These are phyloP conservation scores for Leccinum laetum DNA, from an alignment of 1,284 basidiomycete species.

Conservation along the genomic window DNA sequence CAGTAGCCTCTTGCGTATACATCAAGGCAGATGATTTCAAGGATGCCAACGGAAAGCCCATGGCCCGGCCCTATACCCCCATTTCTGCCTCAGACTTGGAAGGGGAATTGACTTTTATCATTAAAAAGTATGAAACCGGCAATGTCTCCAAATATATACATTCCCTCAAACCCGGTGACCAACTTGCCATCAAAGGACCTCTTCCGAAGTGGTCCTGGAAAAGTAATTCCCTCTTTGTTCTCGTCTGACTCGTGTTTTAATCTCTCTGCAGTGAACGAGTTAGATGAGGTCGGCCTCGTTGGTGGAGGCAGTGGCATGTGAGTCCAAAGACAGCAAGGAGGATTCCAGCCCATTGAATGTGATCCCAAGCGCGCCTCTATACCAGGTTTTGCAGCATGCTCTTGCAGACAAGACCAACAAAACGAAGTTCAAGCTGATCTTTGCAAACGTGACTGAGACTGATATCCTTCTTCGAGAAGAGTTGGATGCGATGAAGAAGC, in stretches of 20 bases:
- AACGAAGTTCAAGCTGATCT: constrained; percentile 94
- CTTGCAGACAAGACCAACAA: constrained; percentile 78
- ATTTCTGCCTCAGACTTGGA: constrained; percentile 71
- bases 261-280: constrained; percentile 68
- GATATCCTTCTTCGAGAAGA: constrained; percentile 90
- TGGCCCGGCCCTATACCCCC: constrained; percentile 89
- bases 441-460: constrained; percentile 86
- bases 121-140: constrained; percentile 87
- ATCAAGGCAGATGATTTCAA: constrained; percentile 62
- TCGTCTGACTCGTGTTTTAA: not conserved
- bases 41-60: constrained; percentile 86
- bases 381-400: constrained; percentile 76
- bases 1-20: constrained; percentile 71
- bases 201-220: constrained; percentile 84
- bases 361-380: constrained; percentile 62
- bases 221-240: constrained; percentile 38
- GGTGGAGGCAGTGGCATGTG: constrained; percentile 90
- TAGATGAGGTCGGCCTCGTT: constrained; percentile 86
- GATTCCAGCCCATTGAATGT: constrained; percentile 16
- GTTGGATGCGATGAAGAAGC: constrained; percentile 74
- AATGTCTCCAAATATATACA: constrained; percentile 82
- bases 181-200: constrained; percentile 88
- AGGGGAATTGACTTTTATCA: constrained; percentile 79
- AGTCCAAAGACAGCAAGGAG: constrained; percentile 25
- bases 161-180: constrained; percentile 74